Evolutionary conservation across 805 yeast genomes (phyloP).

Genomic region (Candida dendrica): DNA sequence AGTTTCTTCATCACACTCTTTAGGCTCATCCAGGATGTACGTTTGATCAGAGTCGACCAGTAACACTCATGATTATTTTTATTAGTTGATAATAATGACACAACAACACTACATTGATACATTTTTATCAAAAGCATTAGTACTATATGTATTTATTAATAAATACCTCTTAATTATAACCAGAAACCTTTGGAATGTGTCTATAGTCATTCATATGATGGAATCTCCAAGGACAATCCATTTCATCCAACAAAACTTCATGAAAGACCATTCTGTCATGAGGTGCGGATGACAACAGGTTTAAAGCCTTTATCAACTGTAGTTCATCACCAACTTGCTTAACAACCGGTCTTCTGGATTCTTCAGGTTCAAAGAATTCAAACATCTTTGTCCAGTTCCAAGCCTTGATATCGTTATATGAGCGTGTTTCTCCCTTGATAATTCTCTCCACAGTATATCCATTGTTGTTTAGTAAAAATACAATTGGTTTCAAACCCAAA

Average conservation of each 20-base stretch:
- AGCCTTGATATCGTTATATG: conserved; percentile 77
- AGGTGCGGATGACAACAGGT: conserved; percentile 22
- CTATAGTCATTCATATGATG: conserved; percentile 31
- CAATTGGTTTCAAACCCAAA: conserved; percentile 53
- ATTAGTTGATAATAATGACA: no score
- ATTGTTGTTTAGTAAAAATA: conserved; percentile 71
- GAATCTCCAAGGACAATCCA: conserved; percentile 64
- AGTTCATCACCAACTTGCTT: conserved; percentile 31
- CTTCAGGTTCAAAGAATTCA: conserved; percentile 50
- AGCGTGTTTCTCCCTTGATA: conserved; percentile 68
- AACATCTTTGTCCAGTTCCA: conserved; percentile 80
- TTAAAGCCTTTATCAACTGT: conserved; percentile 29
- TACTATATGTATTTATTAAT: no score
- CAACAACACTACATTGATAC: no score
- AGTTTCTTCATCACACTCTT: no score
- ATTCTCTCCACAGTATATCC: conserved; percentile 91
- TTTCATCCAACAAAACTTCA: conserved; percentile 51
- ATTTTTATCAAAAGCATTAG: no score
- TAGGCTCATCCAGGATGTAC: no score
- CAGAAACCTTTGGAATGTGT: conserved; percentile 11
- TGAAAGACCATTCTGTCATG: conserved; percentile 36
- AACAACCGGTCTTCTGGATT: conserved; percentile 22
- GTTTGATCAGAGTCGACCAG: no score
- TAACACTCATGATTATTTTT: no score
- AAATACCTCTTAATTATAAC: conserved; percentile 4